Evolutionary conservation across 2,329 filamentous ascomycete species (phyloP).

Genomic region (Colletotrichum godetiae): DNA sequence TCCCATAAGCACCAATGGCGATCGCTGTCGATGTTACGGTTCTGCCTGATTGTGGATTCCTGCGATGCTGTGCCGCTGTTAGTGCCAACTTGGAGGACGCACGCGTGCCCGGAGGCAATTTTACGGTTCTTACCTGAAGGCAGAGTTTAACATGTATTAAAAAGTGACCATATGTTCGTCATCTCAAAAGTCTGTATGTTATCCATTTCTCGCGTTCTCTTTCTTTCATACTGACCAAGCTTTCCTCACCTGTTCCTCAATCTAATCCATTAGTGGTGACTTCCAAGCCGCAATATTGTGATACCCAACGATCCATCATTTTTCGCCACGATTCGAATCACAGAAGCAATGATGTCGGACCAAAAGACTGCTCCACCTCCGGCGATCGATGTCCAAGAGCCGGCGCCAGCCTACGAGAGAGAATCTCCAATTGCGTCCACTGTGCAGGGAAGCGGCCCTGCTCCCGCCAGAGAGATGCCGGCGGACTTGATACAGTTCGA

Average conservation of each 20-base stretch:
- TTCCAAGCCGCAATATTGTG: background rate
- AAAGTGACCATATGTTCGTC: background rate
- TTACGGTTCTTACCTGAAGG: background rate
- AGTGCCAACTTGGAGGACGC: background rate
- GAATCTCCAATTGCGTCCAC: background rate
- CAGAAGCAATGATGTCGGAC: background rate
- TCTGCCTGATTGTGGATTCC: conserved; percentile 11
- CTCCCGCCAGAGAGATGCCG: background rate
- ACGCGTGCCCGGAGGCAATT: background rate
- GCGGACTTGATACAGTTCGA: background rate
- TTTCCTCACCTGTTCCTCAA: too few species aligned
- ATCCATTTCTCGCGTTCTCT: background rate
- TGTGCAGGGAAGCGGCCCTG: background rate
- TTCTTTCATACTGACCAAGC: background rate
- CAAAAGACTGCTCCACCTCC: background rate
- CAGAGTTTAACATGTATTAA: background rate
- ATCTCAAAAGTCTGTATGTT: background rate
- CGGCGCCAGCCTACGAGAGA: background rate
- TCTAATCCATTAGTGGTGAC: background rate
- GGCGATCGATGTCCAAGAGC: background rate
- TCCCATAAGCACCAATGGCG: background rate
- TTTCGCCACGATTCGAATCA: background rate
- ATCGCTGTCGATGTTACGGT: conserved; percentile 4
- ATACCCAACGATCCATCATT: background rate
- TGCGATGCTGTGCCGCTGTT: background rate